A percentile compares a stretch with the other conserved stretches of the same genome.
phyloP scores from a whole-genome alignment of 495 filamentous ascomycete genomes.

The Evernia prunastri region DNA sequence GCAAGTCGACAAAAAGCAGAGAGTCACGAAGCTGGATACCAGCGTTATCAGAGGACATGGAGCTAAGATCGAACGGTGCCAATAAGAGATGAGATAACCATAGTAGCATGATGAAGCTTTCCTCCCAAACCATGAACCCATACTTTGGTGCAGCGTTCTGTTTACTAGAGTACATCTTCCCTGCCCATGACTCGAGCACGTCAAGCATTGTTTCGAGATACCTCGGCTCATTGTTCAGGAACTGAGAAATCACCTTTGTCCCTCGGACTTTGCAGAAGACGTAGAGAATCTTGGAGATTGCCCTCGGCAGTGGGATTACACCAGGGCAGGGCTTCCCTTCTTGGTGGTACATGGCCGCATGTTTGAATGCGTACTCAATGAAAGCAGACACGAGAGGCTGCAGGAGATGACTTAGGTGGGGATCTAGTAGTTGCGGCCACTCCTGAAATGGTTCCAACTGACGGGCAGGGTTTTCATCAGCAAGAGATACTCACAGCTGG shows the following conservation, averaged over 20 bases:
- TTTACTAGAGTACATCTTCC: slow-evolving; percentile 14
- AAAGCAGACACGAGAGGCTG: slow-evolving; percentile 67
- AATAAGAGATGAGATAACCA: slow-evolving; percentile 92
- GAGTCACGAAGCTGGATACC: slow-evolving; percentile 29
- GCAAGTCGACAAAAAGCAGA: slow-evolving; percentile 29
- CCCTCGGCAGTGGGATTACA: slow-evolving; percentile 54
- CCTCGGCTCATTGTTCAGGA: slow-evolving; percentile 80
- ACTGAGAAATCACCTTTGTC: slow-evolving; percentile 82
- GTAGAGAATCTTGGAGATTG: slow-evolving; percentile 73
- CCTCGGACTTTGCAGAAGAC: slow-evolving; percentile 91
- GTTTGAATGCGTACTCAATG: slow-evolving; percentile 53
- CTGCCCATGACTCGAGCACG: slow-evolving; percentile 52
- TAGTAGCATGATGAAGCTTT: slow-evolving; percentile 77
- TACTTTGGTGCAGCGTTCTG: slow-evolving; percentile 17
- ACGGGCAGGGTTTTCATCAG: neutral
- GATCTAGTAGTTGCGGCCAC: slow-evolving; percentile 91
- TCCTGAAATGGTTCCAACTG: slow-evolving; percentile 92
- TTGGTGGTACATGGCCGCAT: slow-evolving; percentile 28
- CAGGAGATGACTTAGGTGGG: slow-evolving; percentile 67
- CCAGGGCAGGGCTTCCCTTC: slow-evolving; percentile 33
- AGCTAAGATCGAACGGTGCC: slow-evolving; percentile 85
- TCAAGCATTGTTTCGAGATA: slow-evolving; percentile 72
- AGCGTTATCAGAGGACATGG: slow-evolving; percentile 61
- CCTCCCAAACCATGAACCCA: slow-evolving; percentile 64
- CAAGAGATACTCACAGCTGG: neutral